These are phyloP conservation scores for Polyporus arcularius DNA, from an alignment of 768 basidiomycete genomes.

Conservation along the genomic window DNA sequence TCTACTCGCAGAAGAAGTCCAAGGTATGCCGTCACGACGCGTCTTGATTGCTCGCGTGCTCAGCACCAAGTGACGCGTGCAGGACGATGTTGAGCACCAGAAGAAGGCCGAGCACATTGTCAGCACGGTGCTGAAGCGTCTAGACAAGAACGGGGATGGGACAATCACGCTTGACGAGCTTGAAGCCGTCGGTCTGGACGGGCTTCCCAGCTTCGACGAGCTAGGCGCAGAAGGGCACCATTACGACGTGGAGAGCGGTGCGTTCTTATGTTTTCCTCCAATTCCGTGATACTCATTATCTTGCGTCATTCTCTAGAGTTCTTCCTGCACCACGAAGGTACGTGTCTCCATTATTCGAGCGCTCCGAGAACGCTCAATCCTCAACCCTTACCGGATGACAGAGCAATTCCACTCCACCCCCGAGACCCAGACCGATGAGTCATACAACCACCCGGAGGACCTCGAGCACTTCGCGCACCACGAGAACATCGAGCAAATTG, in stretches of 20 bases:
- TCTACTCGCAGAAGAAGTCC: conserved; percentile 81
- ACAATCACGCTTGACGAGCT: conserved; percentile 71
- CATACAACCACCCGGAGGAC: conserved; percentile 93
- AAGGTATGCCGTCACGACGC: conserved; percentile 44
- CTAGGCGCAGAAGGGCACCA: conserved; percentile 92
- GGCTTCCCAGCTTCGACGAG: conserved; percentile 79
- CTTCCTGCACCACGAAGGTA: conserved; percentile 97
- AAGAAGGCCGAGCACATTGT: conserved; percentile 82
- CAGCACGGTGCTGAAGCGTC: conserved; percentile 59
- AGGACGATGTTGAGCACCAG: conserved; percentile 80
- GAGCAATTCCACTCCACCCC: conserved; percentile 94
- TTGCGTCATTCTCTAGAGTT: conserved; percentile 57
- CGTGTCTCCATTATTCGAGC: neutral
- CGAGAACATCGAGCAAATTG: conserved; percentile 78
- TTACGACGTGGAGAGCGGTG: conserved; percentile 89
- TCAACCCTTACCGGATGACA: conserved; percentile 30
- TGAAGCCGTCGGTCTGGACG: conserved; percentile 66
- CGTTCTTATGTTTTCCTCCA: conserved; percentile 27
- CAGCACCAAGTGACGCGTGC: neutral
- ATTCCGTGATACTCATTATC: neutral
- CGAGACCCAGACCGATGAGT: conserved; percentile 95
- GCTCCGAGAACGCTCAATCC: neutral
- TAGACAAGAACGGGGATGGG: conserved; percentile 81
- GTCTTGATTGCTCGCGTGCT: neutral
- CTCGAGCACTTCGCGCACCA: conserved; percentile 91